Evolutionary conservation across 352 stramenopile species (phyloP), one percentile per base, ranked within the genome.

Genomic region (Pythium angustatum): DNA sequence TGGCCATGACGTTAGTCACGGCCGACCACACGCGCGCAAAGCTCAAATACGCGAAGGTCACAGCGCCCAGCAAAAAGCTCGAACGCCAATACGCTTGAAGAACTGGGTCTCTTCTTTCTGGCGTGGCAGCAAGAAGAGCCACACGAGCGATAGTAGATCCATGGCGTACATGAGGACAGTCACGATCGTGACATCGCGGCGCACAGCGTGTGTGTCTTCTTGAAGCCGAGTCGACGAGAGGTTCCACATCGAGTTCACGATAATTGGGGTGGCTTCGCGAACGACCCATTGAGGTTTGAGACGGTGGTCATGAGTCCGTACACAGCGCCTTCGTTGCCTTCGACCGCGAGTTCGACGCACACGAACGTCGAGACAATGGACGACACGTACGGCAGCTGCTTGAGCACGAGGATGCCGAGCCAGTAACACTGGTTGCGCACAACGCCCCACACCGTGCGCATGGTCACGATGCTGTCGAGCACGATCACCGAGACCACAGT

Each of bases 261-360:
- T 62, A 30, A 62, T 66, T 6, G 59, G 28, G 69, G 49, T 2
- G 61, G 40, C 15, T 47, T 68, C 0, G 67, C 56, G 33, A 78
- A 74, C 10, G 71, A 67, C 9, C 33, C 31, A 0, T 58, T 61
- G 15, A 78, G 50, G 12, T 61, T 65, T 0, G 45, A 56, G 17
- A 75, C 68, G 0, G 68, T 68, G 33, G 54, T 62, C 10, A 75
- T 24, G 11, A 78, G 62, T 10, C 71, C 71, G 41, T 76, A 78
- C 55, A 73, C 54, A 3, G 71, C 55, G 14, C 57, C 71, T 56
- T 78, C 71, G 38, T 72, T 61, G 59, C 68, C 68, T 3, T 57
- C 55, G 54, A 66, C 57, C 2, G 51, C 43, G 9, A 78, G 26
- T 45, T 78, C 71, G 11, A 78, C 57, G 2, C 49, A 64, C 3